Conservation (phyloP, 257 asterid genomes). For the Solanum medicagineum region DNA sequence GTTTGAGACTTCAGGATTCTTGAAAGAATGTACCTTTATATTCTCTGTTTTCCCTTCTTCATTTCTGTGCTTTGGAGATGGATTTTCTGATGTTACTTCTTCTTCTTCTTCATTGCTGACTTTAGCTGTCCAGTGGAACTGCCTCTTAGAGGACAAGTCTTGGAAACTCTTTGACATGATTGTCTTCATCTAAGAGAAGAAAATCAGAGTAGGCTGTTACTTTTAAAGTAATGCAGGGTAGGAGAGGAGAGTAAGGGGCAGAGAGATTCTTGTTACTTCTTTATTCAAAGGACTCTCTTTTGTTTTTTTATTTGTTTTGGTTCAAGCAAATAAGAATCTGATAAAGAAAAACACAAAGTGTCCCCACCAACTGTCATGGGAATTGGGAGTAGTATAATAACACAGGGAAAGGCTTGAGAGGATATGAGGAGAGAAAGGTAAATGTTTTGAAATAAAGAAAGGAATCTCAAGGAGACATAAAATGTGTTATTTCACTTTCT, state of each 20-base stretch:
- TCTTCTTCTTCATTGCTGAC: conserved; percentile 26
- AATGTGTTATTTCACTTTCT: conserved; percentile 38
- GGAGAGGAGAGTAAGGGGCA: conserved; percentile 4
- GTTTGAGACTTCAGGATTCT: neutral
- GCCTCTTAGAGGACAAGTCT: conserved; percentile 28
- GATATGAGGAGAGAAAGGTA: neutral
- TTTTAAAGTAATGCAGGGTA: conserved; percentile 9
- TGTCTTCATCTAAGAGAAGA: conserved; percentile 29
- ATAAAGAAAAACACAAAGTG: conserved; percentile 8
- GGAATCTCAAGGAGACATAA: conserved; percentile 39
- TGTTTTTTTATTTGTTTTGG: neutral
- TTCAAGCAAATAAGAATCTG: neutral
- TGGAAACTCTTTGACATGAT: conserved; percentile 32
- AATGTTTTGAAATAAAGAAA: conserved; percentile 21
- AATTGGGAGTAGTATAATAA: neutral
- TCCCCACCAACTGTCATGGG: conserved; percentile 11
- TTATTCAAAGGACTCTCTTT: neutral
- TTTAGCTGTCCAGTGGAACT: conserved; percentile 49
- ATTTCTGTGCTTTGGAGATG: neutral
- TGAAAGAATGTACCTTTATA: neutral
- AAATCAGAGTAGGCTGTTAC: conserved; percentile 3
- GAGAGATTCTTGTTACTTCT: conserved; percentile 8
- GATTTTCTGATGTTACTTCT: too few species aligned
- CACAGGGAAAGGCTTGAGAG: neutral
- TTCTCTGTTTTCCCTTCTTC: neutral